A percentile compares a stretch with the other conserved stretches of the same genome.
Evolutionary conservation across 108 stramenopile genomes (phyloP).

Genomic region (Skeletonema menzelii): DNA sequence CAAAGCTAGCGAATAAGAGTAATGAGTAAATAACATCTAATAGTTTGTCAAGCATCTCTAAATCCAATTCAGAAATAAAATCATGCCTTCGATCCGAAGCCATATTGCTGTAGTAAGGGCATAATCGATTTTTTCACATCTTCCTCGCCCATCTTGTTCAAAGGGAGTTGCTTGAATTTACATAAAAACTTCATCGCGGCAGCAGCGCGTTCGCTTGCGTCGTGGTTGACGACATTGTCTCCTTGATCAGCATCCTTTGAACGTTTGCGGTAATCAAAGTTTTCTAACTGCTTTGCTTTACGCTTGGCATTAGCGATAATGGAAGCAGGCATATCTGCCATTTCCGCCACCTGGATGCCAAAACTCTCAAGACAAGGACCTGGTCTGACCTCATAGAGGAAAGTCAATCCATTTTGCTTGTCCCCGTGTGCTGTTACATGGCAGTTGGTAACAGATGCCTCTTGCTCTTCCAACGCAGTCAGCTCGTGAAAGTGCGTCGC

Average conservation of each 20-base stretch:
- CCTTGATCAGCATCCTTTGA: slow-evolving; percentile 26
- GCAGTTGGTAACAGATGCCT: slow-evolving; percentile 74
- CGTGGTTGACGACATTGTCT: slow-evolving; percentile 9
- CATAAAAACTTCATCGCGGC: slow-evolving; percentile 41
- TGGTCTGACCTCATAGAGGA: slow-evolving; percentile 83
- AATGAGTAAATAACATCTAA: not conserved
- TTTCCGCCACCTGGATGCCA: slow-evolving; percentile 96
- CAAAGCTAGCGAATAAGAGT: not conserved
- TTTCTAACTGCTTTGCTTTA: slow-evolving; percentile 89
- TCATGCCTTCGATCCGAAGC: slow-evolving; percentile 7
- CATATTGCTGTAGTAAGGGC: slow-evolving; percentile 33
- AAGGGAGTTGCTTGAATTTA: slow-evolving; percentile 33
- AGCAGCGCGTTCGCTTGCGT: slow-evolving; percentile 29
- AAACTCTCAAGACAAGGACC: slow-evolving; percentile 95
- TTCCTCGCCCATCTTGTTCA: slow-evolving; percentile 24
- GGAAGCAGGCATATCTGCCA: slow-evolving; percentile 86
- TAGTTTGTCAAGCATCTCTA: not conserved
- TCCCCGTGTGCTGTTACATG: slow-evolving; percentile 88
- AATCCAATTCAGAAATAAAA: slow-evolving; percentile 3
- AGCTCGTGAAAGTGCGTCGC: slow-evolving; percentile 99
- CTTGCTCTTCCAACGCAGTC: slow-evolving; percentile 68
- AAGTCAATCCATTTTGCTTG: slow-evolving; percentile 69
- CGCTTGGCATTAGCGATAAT: slow-evolving; percentile 94
- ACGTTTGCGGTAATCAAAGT: slow-evolving; percentile 69
- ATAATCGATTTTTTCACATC: slow-evolving; percentile 13